Conservation (phyloP, 106 monocot species). For the Triglochin maritima region DNA sequence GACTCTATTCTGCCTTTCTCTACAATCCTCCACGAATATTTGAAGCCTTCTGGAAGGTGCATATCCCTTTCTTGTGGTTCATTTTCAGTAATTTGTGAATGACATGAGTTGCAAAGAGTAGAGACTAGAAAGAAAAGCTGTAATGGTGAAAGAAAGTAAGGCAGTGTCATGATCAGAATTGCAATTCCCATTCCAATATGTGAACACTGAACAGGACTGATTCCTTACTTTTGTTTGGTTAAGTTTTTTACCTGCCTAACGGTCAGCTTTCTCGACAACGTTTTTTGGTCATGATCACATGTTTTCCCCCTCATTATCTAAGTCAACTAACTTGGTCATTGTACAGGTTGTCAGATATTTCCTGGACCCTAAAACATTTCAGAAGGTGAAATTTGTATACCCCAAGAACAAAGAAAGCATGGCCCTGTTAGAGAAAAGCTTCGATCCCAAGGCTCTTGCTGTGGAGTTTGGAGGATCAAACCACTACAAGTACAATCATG, state of each 20-base stretch:
- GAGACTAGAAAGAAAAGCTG: not conserved
- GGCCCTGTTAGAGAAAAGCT: slow-evolving; percentile 42
- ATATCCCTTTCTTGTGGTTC: not conserved
- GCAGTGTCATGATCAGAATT: no score
- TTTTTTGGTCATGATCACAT: no score
- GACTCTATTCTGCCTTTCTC: slow-evolving; percentile 39
- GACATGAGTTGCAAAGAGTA: not conserved
- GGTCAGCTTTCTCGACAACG: no score
- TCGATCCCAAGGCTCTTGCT: slow-evolving; percentile 47
- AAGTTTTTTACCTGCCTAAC: no score
- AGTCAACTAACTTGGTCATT: not conserved
- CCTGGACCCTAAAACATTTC: slow-evolving; percentile 38
- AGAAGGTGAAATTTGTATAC: slow-evolving; percentile 81
- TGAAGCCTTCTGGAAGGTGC: slow-evolving; percentile 61
- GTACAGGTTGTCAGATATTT: slow-evolving; percentile 50
- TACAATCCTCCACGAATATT: slow-evolving; percentile 61
- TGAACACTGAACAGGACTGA: no score
- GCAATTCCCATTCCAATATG: no score
- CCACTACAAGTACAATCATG: slow-evolving; percentile 35
- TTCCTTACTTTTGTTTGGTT: no score
- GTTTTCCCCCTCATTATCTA: no score
- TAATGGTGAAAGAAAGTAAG: not conserved
- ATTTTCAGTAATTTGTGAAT: not conserved
- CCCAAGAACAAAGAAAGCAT: slow-evolving; percentile 55
- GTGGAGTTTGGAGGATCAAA: slow-evolving; percentile 61